Conservation (phyloP, 179 eudicot genomes). For the Amaranthus tricolor region DNA sequence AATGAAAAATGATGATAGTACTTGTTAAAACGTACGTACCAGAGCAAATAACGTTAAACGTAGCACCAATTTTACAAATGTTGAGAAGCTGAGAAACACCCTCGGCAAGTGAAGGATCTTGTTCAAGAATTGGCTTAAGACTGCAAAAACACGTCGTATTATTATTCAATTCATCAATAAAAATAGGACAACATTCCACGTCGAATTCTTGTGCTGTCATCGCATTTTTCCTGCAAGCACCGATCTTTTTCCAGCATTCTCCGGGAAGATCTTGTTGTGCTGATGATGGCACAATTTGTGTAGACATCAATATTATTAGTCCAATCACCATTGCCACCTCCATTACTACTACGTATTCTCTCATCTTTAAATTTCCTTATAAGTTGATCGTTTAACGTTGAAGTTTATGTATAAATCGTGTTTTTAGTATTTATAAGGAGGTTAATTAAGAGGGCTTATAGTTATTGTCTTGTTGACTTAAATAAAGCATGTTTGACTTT, state of each 20-base stretch:
- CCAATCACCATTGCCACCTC: background rate
- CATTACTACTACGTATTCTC: background rate
- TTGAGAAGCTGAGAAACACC: background rate
- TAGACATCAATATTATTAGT: background rate
- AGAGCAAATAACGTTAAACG: background rate
- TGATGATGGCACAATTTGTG: background rate
- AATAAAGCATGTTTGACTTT: too few species aligned
- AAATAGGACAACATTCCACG: background rate
- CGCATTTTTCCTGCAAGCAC: background rate
- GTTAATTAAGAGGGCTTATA: too few species aligned
- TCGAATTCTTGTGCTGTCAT: background rate
- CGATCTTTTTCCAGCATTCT: slow-evolving; percentile 1
- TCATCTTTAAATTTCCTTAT: background rate
- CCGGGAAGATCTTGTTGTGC: slow-evolving; percentile 8
- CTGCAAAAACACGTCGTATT: background rate
- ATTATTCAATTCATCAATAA: background rate
- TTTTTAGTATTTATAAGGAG: too few species aligned
- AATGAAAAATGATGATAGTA: too few species aligned
- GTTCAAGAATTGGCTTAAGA: background rate
- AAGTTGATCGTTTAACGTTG: too few species aligned
- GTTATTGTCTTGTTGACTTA: too few species aligned
- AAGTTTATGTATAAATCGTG: too few species aligned
- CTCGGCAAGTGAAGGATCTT: background rate
- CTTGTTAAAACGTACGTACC: background rate
- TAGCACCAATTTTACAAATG: background rate